Evolutionary conservation across 2,329 filamentous ascomycete species (phyloP).

Genomic region (Ophiostoma novo-ulmi): DNA sequence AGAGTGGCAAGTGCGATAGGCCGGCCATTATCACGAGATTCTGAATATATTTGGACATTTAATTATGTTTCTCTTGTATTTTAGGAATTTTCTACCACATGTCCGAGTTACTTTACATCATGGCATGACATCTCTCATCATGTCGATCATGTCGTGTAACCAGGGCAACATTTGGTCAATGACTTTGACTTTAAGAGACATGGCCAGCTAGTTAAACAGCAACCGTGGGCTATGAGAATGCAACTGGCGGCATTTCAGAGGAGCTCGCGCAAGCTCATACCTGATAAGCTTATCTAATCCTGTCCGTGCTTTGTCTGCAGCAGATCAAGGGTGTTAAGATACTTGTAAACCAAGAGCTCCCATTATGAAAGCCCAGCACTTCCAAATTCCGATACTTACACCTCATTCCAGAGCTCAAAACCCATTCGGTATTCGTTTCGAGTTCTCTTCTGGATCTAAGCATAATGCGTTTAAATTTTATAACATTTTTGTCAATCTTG

Average conservation of each 20-base stretch:
- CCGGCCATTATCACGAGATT: neutral
- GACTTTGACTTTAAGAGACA: neutral
- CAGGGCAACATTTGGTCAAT: too few species aligned
- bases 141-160: too few species aligned
- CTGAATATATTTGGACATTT: too few species aligned
- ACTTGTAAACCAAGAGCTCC: neutral
- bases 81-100: neutral
- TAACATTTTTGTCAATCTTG: neutral
- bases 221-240: too few species aligned
- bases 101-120: neutral
- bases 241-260: neutral
- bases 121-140: neutral
- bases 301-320: neutral
- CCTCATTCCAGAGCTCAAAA: neutral
- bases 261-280: neutral
- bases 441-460: neutral
- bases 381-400: neutral
- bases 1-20: neutral
- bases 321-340: neutral
- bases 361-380: neutral
- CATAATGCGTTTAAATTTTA: neutral
- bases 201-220: neutral
- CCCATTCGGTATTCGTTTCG: neutral
- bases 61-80: neutral
- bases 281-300: neutral